Evolutionary conservation across 2,329 filamentous ascomycete genomes (phyloP).

Genomic region (Penicillium olsonii): DNA sequence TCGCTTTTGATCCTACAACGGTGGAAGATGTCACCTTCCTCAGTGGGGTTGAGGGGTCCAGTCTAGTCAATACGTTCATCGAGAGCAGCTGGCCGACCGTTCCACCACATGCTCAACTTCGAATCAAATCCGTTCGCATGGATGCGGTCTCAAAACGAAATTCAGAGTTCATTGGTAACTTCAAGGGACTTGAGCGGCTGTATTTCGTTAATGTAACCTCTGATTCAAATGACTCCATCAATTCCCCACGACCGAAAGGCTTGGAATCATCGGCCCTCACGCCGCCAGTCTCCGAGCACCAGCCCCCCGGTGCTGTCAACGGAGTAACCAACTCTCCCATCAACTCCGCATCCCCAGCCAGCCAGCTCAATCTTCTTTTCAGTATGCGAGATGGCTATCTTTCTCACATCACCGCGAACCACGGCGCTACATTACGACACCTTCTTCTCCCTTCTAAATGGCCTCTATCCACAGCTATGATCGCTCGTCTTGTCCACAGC

Average conservation of each 20-base stretch:
- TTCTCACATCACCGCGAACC: constrained; percentile 52
- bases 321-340: constrained; percentile 23
- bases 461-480: constrained; percentile 51
- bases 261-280: constrained; percentile 28
- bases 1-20: constrained; percentile 43
- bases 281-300: constrained; percentile 27
- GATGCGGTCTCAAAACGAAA: constrained; percentile 52
- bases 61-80: constrained; percentile 52
- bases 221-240: constrained; percentile 33
- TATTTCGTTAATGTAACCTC: constrained; percentile 52
- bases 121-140: constrained; percentile 51
- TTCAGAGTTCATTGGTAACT: constrained; percentile 44
- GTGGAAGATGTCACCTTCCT: constrained; percentile 56
- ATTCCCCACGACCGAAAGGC: constrained; percentile 29
- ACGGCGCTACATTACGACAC: constrained; percentile 55
- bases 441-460: constrained; percentile 60
- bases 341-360: constrained; percentile 25
- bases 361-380: constrained; percentile 28
- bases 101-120: constrained; percentile 31
- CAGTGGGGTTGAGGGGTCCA: constrained; percentile 47
- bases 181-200: constrained; percentile 51
- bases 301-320: constrained; percentile 12
- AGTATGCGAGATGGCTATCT: constrained; percentile 51
- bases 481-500: constrained; percentile 54
- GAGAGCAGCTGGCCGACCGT: constrained; percentile 56